Percentiles rank a stretch among this genome's conserved stretches.
phyloP scores from a whole-genome alignment of 1,284 basidiomycete genomes.

The Coniophora puteana region DNA sequence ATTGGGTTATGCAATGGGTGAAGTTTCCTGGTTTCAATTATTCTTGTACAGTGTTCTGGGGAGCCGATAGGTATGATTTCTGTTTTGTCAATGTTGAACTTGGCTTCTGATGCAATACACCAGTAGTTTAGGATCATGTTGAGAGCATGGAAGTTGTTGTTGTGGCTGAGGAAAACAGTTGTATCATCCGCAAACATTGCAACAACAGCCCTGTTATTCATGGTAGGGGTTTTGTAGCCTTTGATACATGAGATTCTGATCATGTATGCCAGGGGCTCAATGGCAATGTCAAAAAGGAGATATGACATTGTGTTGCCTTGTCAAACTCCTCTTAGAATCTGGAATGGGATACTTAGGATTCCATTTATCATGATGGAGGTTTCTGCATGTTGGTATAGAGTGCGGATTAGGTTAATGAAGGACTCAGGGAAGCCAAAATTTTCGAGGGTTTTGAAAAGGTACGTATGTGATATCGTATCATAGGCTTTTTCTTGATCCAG shows the following conservation, averaged over 20 bases:
- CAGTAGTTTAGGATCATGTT: slow-evolving; percentile 21
- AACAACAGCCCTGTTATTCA: not conserved
- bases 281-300: slow-evolving; percentile 29
- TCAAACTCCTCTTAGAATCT: not conserved
- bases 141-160: slow-evolving; percentile 17
- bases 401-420: slow-evolving; percentile 25
- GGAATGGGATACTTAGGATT: slow-evolving; percentile 10
- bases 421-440: slow-evolving; percentile 18
- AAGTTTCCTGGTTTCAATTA: not conserved
- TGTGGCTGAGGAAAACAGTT: not conserved
- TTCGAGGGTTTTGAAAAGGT: slow-evolving; percentile 27
- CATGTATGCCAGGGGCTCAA: not conserved
- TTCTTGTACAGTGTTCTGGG: not conserved
- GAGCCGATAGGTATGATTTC: slow-evolving; percentile 10
- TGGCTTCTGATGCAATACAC: slow-evolving; percentile 30
- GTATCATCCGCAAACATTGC: not conserved
- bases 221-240: not conserved
- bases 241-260: not conserved
- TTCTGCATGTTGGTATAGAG: slow-evolving; percentile 29
- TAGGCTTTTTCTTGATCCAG: slow-evolving; percentile 40
- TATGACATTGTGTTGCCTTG: slow-evolving; percentile 29
- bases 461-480: slow-evolving; percentile 31
- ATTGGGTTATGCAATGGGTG: not conserved
- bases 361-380: slow-evolving; percentile 35
- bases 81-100: slow-evolving; percentile 33